These are phyloP conservation scores for Kwoniella heveanensis DNA, from an alignment of 768 basidiomycete genomes.

Conservation along the genomic window DNA sequence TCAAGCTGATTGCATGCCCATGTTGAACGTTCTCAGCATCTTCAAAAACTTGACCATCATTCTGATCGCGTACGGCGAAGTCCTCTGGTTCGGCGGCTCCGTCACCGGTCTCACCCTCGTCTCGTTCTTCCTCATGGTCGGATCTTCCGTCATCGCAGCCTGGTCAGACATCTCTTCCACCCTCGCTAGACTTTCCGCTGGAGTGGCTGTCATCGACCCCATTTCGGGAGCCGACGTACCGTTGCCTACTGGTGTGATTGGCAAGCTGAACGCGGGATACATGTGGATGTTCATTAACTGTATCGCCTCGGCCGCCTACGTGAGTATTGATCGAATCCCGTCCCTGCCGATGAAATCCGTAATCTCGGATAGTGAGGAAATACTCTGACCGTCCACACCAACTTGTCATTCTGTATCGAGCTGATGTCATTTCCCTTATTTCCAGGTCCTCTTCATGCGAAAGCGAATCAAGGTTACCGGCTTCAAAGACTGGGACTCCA, in stretches of 20 bases:
- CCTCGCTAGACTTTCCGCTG: constrained; percentile 44
- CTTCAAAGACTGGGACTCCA: constrained; percentile 97
- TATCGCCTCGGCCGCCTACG: constrained; percentile 83
- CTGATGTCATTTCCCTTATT: too few species aligned
- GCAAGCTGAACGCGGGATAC: constrained; percentile 76
- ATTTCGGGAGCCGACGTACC: constrained; percentile 52
- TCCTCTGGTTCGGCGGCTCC: constrained; percentile 89
- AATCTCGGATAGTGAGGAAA: too few species aligned
- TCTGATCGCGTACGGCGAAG: constrained; percentile 92
- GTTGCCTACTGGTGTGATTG: constrained; percentile 51
- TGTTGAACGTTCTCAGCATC: constrained; percentile 59
- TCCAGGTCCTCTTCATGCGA: constrained; percentile 88
- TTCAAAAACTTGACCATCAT: constrained; percentile 99
- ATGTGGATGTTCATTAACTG: constrained; percentile 97
- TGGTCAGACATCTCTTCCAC: constrained; percentile 77
- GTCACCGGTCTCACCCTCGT: constrained; percentile 84
- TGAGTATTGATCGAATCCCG: too few species aligned
- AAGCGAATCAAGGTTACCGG: constrained; percentile 93
- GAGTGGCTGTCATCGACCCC: constrained; percentile 47
- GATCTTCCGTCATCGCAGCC: constrained; percentile 96
- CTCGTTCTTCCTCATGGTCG: constrained; percentile 91
- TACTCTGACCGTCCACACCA: too few species aligned
- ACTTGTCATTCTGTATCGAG: not conserved
- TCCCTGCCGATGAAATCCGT: too few species aligned
- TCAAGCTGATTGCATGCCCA: not conserved